Evolutionary conservation across 768 basidiomycete species (phyloP).

Genomic region (Collybia sp.): DNA sequence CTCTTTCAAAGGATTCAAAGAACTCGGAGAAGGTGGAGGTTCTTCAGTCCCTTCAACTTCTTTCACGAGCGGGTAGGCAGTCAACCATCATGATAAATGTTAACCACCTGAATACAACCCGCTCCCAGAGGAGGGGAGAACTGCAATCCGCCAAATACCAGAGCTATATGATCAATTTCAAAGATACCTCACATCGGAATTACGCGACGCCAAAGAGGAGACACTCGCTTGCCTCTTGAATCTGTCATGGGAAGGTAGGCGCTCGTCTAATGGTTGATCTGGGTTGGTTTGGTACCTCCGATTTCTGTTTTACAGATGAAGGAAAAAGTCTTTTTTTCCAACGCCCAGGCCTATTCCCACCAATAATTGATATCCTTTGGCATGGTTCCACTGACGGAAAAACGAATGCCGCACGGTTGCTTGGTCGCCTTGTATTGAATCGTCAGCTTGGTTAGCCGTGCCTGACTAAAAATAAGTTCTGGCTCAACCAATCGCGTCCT

Average conservation of each 20-base stretch:
- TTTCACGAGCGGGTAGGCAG: conserved; percentile 1
- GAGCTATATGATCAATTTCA: conserved; percentile 1
- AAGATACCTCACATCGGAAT: not conserved
- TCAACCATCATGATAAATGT: no score
- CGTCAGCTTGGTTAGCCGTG: no score
- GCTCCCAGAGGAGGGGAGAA: not conserved
- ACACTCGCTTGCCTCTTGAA: conserved; percentile 2
- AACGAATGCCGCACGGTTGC: not conserved
- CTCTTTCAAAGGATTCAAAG: no score
- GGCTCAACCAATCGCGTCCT: no score
- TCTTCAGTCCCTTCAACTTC: not conserved
- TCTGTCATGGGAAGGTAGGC: conserved; percentile 3
- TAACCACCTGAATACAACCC: not conserved
- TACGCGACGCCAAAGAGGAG: not conserved
- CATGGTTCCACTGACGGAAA: not conserved
- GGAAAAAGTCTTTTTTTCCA: not conserved
- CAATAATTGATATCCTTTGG: not conserved
- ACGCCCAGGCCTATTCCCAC: not conserved
- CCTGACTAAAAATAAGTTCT: no score
- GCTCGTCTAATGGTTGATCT: not conserved
- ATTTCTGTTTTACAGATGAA: not conserved
- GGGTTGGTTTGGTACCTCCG: not conserved
- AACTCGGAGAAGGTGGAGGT: no score
- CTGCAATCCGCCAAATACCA: not conserved
- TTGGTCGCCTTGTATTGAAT: not conserved